Percentiles rank a stretch among this genome's conserved stretches.
Evolutionary conservation across 208 protist genomes (phyloP).

Genomic region (Novymonas esmeraldas): DNA sequence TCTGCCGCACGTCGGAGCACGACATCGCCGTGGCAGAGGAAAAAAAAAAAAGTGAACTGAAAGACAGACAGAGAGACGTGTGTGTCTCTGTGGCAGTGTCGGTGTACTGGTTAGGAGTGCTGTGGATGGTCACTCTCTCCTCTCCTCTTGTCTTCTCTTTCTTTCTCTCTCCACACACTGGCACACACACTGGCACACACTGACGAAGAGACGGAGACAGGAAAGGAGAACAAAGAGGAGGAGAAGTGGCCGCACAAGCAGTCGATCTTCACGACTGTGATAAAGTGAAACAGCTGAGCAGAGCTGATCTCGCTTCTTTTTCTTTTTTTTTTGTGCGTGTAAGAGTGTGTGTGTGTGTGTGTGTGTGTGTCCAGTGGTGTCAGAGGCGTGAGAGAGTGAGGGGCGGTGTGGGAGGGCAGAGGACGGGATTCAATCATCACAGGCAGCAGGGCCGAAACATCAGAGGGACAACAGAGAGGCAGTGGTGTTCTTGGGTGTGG

Average conservation of each 20-base stretch:
- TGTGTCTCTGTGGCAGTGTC: no score
- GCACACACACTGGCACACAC: not conserved
- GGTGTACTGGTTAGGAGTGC: no score
- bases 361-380: not conserved
- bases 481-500: no score
- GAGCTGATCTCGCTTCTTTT: no score
- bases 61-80: slow-evolving; percentile 11
- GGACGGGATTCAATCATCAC: no score
- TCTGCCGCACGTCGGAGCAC: slow-evolving; percentile 73
- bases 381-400: not conserved
- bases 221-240: slow-evolving; percentile 6
- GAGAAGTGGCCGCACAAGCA: no score
- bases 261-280: no score
- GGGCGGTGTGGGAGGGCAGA: not conserved
- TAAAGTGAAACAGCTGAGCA: no score
- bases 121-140: no score
- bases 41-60: slow-evolving; percentile 14
- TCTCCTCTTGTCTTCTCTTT: no score
- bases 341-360: not conserved
- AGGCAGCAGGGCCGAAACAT: no score
- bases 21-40: slow-evolving; percentile 23
- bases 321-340: not conserved
- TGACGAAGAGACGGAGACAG: not conserved
- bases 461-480: not conserved
- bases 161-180: no score